A percentile compares a stretch with the other conserved stretches of the same genome.
These are phyloP conservation scores for Emergomyces pasteurianus DNA, from an alignment of 2,329 filamentous ascomycete species.

Conservation along the genomic window DNA sequence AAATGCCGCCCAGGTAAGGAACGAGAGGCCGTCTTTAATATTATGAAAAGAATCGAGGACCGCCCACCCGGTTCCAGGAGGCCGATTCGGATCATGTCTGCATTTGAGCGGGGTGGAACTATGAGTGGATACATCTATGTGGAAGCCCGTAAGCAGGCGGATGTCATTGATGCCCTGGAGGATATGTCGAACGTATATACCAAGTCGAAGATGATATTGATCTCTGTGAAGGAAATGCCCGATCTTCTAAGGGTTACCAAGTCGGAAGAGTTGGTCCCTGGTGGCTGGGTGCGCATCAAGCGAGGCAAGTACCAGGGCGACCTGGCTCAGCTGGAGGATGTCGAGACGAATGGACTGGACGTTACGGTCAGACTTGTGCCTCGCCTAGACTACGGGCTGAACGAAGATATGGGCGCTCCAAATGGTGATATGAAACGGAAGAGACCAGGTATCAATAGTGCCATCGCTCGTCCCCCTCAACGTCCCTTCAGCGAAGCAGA, in stretches of 20 bases:
- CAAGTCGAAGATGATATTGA: constrained; percentile 70
- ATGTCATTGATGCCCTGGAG: constrained; percentile 72
- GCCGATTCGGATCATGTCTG: constrained; percentile 72
- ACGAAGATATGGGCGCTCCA: constrained; percentile 58
- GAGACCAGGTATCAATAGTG: constrained; percentile 44
- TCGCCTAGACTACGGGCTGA: constrained; percentile 78
- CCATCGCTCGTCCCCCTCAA: constrained; percentile 64
- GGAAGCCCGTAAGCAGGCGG: constrained; percentile 75
- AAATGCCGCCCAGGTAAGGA: constrained; percentile 94
- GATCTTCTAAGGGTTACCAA: constrained; percentile 86
- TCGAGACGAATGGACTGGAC: constrained; percentile 84
- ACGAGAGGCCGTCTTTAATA: constrained; percentile 73
- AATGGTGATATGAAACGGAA: constrained; percentile 63
- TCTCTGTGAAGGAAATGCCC: constrained; percentile 95
- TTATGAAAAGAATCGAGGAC: constrained; percentile 83
- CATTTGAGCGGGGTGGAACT: constrained; percentile 76
- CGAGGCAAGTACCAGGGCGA: constrained; percentile 76
- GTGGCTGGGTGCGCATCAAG: constrained; percentile 83
- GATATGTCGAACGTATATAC: constrained; percentile 84
- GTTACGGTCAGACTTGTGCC: constrained; percentile 81
- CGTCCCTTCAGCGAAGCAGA: constrained; percentile 87
- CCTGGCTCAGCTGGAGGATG: constrained; percentile 81
- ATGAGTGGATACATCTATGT: constrained; percentile 96
- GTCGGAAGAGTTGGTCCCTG: constrained; percentile 70
- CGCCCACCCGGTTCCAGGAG: constrained; percentile 59